A percentile compares a stretch with the other conserved stretches of the same genome.
These are phyloP conservation scores for Lichtheimia hyalospora DNA, from an alignment of 371 early-diverging fungal genomes.

Conservation along the genomic window DNA sequence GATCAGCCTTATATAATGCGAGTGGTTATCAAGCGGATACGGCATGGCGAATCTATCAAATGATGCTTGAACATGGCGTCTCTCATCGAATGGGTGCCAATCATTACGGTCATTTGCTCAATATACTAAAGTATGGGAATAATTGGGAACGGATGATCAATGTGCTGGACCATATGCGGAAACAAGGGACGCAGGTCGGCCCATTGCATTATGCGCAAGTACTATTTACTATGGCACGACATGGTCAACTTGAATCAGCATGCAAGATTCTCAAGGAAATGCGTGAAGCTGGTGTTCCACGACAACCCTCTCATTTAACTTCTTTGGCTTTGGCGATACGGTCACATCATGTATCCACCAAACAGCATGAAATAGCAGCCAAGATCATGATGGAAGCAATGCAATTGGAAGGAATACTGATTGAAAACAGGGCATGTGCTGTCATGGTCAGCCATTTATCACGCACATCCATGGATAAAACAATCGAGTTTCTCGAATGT, in stretches of 20 bases:
- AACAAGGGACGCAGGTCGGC: constrained; percentile 4
- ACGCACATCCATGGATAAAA: constrained; percentile 10
- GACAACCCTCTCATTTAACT: constrained; percentile 26
- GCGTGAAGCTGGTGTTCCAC: constrained; percentile 9
- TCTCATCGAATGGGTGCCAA: constrained; percentile 26
- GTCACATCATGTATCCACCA: constrained; percentile 2
- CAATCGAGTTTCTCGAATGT: constrained; percentile 28
- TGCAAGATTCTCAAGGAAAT: constrained; percentile 23
- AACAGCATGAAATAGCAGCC: constrained; percentile 9
- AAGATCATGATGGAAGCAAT: constrained; percentile 25
- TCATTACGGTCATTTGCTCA: constrained; percentile 39
- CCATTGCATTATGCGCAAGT: constrained; percentile 28
- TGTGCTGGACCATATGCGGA: constrained; percentile 30
- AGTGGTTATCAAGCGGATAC: constrained; percentile 16
- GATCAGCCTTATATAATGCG: constrained; percentile 32
- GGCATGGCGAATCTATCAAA: constrained; percentile 39
- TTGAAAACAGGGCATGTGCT: constrained; percentile 25
- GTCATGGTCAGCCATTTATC: constrained; percentile 30
- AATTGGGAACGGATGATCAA: constrained; percentile 16
- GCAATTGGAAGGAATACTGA: constrained; percentile 11
- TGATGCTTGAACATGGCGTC: constrained; percentile 28
- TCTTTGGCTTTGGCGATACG: constrained; percentile 29
- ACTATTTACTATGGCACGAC: constrained; percentile 33
- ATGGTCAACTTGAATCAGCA: constrained; percentile 22
- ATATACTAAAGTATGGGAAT: constrained; percentile 32